phyloP scores from a whole-genome alignment of 805 yeast genomes.

The Kazachstania martiniae region DNA sequence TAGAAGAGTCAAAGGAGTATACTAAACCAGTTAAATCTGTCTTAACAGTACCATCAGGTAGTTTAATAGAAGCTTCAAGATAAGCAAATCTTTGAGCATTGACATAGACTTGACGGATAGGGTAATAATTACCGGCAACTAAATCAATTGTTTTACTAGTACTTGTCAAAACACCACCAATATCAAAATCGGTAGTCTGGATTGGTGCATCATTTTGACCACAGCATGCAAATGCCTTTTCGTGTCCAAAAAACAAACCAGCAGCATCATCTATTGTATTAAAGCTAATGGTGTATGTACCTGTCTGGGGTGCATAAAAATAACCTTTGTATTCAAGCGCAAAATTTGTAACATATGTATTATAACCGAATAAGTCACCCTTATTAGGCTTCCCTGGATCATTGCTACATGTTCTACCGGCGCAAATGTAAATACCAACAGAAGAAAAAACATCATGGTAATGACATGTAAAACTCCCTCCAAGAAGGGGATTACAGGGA shows the following conservation, averaged over 20 bases:
- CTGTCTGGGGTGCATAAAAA: conserved; percentile 22
- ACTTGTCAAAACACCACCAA: neutral
- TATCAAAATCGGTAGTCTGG: no score
- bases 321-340: conserved; percentile 21
- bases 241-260: conserved; percentile 14
- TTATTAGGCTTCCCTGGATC: no score
- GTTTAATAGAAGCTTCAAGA: conserved; percentile 1
- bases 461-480: no score
- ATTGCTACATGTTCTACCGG: no score
- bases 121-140: conserved; percentile 7
- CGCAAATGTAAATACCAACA: no score
- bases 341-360: conserved; percentile 11
- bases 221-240: conserved; percentile 17
- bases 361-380: no score
- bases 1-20: no score
- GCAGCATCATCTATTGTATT: conserved; percentile 25
- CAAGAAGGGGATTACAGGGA: no score
- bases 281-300: conserved; percentile 22
- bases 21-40: neutral
- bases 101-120: conserved; percentile 11
- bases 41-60: conserved; percentile 1
- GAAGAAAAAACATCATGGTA: no score
- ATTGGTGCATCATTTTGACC: neutral
- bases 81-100: conserved; percentile 4
- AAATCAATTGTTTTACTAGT: neutral